These are phyloP conservation scores for Taphrina flavorubra DNA, from an alignment of 1,139 yeast species.

Conservation along the genomic window DNA sequence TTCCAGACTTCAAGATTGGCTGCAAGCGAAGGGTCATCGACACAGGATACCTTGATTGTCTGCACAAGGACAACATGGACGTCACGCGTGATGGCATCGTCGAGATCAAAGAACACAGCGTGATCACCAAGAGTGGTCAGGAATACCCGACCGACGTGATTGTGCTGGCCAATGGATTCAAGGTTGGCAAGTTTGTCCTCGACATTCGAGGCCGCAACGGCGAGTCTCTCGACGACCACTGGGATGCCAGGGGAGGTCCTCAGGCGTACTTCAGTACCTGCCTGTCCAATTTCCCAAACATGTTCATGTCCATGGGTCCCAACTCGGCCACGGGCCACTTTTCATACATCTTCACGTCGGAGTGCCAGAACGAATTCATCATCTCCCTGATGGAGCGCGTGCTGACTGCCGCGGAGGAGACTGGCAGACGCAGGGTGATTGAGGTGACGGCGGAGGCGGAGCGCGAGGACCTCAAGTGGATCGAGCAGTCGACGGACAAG, in stretches of 20 bases:
- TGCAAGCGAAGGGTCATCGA: slow-evolving; percentile 50
- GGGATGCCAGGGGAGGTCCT: slow-evolving; percentile 30
- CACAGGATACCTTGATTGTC: slow-evolving; percentile 48
- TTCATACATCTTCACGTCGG: slow-evolving; percentile 36
- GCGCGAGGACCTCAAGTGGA: slow-evolving; percentile 30
- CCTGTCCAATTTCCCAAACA: slow-evolving; percentile 37
- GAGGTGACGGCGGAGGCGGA: slow-evolving; percentile 37
- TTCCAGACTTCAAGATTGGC: slow-evolving; percentile 49
- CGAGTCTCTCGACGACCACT: slow-evolving; percentile 21
- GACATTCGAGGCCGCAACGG: slow-evolving; percentile 38
- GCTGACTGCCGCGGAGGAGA: slow-evolving; percentile 12
- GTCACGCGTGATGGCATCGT: slow-evolving; percentile 48
- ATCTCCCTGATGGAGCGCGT: slow-evolving; percentile 23
- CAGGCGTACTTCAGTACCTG: slow-evolving; percentile 36
- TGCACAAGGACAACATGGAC: slow-evolving; percentile 48
- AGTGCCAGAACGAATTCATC: slow-evolving; percentile 34
- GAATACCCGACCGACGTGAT: slow-evolving; percentile 49
- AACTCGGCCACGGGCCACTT: slow-evolving; percentile 41
- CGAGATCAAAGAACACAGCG: slow-evolving; percentile 47
- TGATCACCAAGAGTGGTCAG: slow-evolving; percentile 47
- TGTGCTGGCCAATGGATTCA: slow-evolving; percentile 49
- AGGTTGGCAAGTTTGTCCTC: slow-evolving; percentile 33
- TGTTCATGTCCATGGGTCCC: slow-evolving; percentile 40
- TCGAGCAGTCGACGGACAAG: slow-evolving; percentile 27
- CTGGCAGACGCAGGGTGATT: slow-evolving; percentile 24